Conservation (phyloP, 176 grass and related monocot species). For the Ensete glaucum region DNA sequence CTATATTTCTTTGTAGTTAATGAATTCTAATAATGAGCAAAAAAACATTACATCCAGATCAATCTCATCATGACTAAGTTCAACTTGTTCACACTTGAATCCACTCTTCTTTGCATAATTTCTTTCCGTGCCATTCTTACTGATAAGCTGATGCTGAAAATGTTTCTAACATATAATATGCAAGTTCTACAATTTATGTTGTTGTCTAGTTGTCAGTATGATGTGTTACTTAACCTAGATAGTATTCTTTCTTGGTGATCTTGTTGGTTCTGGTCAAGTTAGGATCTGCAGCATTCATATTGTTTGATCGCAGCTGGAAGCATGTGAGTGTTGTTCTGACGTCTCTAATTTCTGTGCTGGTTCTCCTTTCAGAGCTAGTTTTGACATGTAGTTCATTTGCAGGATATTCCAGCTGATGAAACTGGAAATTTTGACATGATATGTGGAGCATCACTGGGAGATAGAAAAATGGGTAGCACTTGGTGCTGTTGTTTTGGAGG, state of each 20-base stretch:
- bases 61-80: too few species aligned
- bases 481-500: conserved; percentile 70
- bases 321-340: conserved; percentile 50
- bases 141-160: too few species aligned
- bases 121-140: too few species aligned
- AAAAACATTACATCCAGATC: too few species aligned
- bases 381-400: conserved; percentile 2
- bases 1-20: too few species aligned
- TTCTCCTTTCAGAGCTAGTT: background rate
- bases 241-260: conserved; percentile 78
- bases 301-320: conserved; percentile 96
- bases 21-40: too few species aligned
- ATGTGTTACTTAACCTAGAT: conserved; percentile 51
- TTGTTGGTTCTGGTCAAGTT: conserved; percentile 66
- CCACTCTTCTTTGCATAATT: too few species aligned
- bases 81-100: too few species aligned
- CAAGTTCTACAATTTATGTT: background rate
- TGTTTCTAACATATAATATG: too few species aligned
- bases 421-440: conserved; percentile 73
- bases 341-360: conserved; percentile 10
- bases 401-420: conserved; percentile 87
- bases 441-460: conserved; percentile 69
- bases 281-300: conserved; percentile 90
- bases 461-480: conserved; percentile 89
- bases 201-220: background rate